phyloP scores from a whole-genome alignment of 2,329 filamentous ascomycete species.

The Orbilia ellipsospora region DNA sequence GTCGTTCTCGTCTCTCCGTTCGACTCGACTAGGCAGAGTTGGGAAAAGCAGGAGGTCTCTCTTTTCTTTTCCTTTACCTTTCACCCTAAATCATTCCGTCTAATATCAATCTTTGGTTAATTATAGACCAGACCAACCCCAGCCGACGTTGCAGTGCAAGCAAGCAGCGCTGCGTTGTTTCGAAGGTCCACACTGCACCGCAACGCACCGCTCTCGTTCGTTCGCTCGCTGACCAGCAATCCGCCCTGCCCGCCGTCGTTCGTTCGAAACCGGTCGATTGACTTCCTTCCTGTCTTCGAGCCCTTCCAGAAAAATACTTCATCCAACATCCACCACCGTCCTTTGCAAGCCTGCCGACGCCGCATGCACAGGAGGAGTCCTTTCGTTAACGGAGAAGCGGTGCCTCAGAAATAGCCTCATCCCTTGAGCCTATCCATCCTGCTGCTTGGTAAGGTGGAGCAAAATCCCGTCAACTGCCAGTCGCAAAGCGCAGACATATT shows the following conservation, averaged over 20 bases:
- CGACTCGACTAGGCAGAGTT: slow-evolving; percentile 16
- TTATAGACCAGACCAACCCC: slow-evolving; percentile 13
- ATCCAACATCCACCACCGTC: background rate
- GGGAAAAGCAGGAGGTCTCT: slow-evolving; percentile 12
- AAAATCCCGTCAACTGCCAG: slow-evolving; percentile 19
- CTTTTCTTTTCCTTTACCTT: too few species aligned
- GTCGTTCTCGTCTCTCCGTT: background rate
- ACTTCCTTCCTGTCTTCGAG: too few species aligned
- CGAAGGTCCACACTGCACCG: slow-evolving; percentile 11
- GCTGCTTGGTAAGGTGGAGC: slow-evolving; percentile 10
- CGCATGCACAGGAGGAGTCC: slow-evolving; percentile 22
- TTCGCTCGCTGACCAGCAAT: background rate
- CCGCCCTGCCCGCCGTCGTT: background rate
- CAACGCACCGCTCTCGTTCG: background rate
- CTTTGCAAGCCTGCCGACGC: background rate
- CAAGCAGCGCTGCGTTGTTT: slow-evolving; percentile 40
- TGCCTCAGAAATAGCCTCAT: slow-evolving; percentile 23
- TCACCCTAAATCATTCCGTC: slow-evolving; percentile 14
- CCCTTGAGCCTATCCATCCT: slow-evolving; percentile 15
- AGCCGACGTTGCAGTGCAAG: slow-evolving; percentile 34
- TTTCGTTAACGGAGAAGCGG: slow-evolving; percentile 43
- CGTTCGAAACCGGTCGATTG: too few species aligned
- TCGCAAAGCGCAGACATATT: slow-evolving; percentile 23
- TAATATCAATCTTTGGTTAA: slow-evolving; percentile 8
- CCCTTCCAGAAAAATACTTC: background rate